phyloP scores from a whole-genome alignment of 306 rosid genomes.

The Datisca glomerata region DNA sequence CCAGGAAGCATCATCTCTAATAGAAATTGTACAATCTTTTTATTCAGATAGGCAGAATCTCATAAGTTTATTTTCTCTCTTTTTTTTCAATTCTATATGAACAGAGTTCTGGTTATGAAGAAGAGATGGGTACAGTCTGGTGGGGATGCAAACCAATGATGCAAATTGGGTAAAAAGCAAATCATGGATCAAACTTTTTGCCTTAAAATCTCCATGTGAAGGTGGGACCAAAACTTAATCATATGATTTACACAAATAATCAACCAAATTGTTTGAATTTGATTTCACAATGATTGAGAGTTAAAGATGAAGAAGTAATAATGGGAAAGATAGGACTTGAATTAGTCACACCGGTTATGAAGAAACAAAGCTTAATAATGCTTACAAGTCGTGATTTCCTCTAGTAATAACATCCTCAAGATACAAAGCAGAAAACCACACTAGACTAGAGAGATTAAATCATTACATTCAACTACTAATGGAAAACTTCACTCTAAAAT shows the following conservation, averaged over 20 bases:
- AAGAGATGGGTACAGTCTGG: no score
- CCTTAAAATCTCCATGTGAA: constrained; percentile 21
- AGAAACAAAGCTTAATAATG: constrained; percentile 27
- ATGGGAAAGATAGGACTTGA: constrained; percentile 25
- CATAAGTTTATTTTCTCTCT: no score
- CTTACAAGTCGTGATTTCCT: constrained; percentile 38
- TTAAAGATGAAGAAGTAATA: constrained; percentile 7
- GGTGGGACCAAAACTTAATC: constrained; percentile 33
- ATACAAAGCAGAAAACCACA: constrained; percentile 32
- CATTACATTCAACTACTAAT: constrained; percentile 41
- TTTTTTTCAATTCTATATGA: no score
- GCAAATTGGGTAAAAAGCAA: no score
- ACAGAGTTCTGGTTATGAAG: no score
- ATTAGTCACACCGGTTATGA: constrained; percentile 19
- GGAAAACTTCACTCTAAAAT: constrained; percentile 35
- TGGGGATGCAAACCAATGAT: no score
- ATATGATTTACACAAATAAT: no score
- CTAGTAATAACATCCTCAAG: constrained; percentile 33
- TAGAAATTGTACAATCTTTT: no score
- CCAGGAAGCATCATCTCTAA: no score
- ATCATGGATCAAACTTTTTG: no score
- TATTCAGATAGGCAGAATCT: no score
- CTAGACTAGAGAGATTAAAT: constrained; percentile 40
- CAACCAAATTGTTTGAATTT: no score
- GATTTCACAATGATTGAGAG: constrained; percentile 24